Evolutionary conservation across 73 alveolate species (phyloP).

Genomic region (Stentor coeruleus): DNA sequence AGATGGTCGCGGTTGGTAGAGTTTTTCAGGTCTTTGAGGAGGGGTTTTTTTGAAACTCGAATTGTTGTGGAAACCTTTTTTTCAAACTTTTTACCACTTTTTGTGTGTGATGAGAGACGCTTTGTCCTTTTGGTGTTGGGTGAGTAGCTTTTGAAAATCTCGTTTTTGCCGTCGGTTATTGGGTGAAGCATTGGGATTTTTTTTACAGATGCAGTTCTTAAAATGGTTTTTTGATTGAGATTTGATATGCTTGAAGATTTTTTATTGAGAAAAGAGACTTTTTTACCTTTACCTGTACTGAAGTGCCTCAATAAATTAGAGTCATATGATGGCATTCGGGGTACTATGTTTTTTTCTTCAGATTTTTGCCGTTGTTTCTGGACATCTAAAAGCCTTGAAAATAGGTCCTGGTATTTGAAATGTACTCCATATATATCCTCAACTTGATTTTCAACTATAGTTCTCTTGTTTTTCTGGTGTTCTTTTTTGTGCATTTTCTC

Average conservation of each 20-base stretch:
- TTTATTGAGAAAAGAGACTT: neutral
- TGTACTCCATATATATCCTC: constrained; percentile 7
- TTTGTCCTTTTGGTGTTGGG: neutral
- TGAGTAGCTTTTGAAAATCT: neutral
- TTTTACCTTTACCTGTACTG: neutral
- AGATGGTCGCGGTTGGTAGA: neutral
- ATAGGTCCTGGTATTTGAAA: constrained; percentile 3
- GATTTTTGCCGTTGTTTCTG: neutral
- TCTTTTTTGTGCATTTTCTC: neutral
- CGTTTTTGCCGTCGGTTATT: neutral
- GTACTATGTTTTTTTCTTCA: neutral
- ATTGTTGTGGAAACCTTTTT: neutral
- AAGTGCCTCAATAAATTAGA: too few species aligned
- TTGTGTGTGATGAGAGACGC: neutral
- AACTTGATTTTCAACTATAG: neutral
- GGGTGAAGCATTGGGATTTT: neutral
- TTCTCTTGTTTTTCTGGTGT: neutral
- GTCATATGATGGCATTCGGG: neutral
- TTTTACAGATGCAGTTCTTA: neutral
- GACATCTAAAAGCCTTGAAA: neutral
- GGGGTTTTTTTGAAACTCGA: neutral
- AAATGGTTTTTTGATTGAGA: neutral
- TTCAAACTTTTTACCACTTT: neutral
- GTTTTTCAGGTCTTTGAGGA: too few species aligned
- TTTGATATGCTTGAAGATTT: neutral